These are phyloP conservation scores for Amanita phalloides DNA, from an alignment of 768 basidiomycete genomes.

Conservation along the genomic window DNA sequence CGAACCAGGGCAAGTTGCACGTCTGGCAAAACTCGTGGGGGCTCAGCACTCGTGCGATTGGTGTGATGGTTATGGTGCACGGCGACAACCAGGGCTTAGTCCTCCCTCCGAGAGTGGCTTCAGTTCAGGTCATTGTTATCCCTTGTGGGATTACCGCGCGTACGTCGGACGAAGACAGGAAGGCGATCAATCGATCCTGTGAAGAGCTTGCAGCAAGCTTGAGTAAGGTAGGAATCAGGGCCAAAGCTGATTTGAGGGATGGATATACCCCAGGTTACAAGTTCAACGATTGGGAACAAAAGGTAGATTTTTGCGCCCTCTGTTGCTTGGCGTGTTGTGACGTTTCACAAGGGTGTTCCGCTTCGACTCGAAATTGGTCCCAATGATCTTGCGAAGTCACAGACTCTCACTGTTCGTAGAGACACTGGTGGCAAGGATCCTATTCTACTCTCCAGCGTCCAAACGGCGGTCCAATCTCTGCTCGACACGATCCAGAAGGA, in stretches of 20 bases:
- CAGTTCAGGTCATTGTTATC: slow-evolving; percentile 81
- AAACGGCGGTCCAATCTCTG: slow-evolving; percentile 43
- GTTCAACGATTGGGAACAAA: slow-evolving; percentile 99
- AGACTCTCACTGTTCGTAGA: slow-evolving; percentile 79
- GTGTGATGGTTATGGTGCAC: slow-evolving; percentile 99
- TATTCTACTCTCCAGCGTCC: slow-evolving; percentile 29
- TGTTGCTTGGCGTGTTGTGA: neutral
- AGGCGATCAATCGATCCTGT: slow-evolving; percentile 66
- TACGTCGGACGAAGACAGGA: slow-evolving; percentile 56
- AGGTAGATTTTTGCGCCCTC: slow-evolving; percentile 36
- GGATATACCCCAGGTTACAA: slow-evolving; percentile 98
- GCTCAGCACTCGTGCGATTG: slow-evolving; percentile 88
- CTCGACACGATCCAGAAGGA: slow-evolving; percentile 83
- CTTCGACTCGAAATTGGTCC: slow-evolving; percentile 96
- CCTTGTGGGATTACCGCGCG: slow-evolving; percentile 93
- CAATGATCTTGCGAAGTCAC: slow-evolving; percentile 73
- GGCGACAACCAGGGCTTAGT: slow-evolving; percentile 97
- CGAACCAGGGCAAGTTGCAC: slow-evolving; percentile 56
- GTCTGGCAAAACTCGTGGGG: slow-evolving; percentile 99
- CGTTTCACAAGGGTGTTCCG: slow-evolving; percentile 71
- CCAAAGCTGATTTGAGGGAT: slow-evolving; percentile 87
- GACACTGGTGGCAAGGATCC: slow-evolving; percentile 40
- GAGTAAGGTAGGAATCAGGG: slow-evolving; percentile 63
- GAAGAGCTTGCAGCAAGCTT: slow-evolving; percentile 67
- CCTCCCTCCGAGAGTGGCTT: slow-evolving; percentile 94